A percentile compares a stretch with the other conserved stretches of the same genome.
These are phyloP conservation scores for Inga oerstediana DNA, from an alignment of 306 rosid genomes.

Conservation along the genomic window DNA sequence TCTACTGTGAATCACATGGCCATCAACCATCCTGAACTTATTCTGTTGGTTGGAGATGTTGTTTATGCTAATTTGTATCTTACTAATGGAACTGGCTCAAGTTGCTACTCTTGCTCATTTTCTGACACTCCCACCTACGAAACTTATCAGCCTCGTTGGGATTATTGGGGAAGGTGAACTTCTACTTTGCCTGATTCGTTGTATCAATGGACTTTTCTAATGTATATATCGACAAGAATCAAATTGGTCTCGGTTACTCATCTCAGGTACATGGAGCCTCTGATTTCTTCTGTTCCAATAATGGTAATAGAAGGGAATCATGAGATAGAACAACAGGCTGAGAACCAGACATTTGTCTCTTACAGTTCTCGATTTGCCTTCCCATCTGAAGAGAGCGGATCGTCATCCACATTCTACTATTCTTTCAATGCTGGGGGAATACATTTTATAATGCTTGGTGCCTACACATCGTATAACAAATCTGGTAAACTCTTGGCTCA, in stretches of 20 bases:
- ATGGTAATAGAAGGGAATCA: conserved; percentile 96
- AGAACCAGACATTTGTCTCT: conserved; percentile 67
- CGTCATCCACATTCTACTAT: conserved; percentile 71
- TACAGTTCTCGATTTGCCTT: conserved; percentile 85
- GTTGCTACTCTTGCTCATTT: conserved; percentile 79
- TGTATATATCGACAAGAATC: not conserved
- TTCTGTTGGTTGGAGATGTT: conserved; percentile 77
- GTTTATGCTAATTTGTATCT: conserved; percentile 72
- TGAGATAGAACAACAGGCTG: conserved; percentile 78
- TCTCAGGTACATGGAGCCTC: conserved; percentile 81
- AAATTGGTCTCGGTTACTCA: conserved; percentile 11
- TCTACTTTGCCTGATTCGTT: not conserved
- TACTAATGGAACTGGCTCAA: conserved; percentile 79
- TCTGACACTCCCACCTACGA: conserved; percentile 72
- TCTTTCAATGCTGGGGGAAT: conserved; percentile 94
- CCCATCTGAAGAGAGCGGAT: conserved; percentile 84
- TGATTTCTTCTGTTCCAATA: conserved; percentile 72
- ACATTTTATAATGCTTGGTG: conserved; percentile 85
- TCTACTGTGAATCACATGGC: conserved; percentile 70
- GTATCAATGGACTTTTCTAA: not conserved
- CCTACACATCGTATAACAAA: conserved; percentile 58
- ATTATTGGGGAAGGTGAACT: conserved; percentile 89
- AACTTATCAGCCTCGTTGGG: conserved; percentile 99
- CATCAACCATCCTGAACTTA: conserved; percentile 78
- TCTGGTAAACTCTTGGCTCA: conserved; percentile 52